phyloP scores from a whole-genome alignment of 345 rosid species.

The Microcos paniculata region DNA sequence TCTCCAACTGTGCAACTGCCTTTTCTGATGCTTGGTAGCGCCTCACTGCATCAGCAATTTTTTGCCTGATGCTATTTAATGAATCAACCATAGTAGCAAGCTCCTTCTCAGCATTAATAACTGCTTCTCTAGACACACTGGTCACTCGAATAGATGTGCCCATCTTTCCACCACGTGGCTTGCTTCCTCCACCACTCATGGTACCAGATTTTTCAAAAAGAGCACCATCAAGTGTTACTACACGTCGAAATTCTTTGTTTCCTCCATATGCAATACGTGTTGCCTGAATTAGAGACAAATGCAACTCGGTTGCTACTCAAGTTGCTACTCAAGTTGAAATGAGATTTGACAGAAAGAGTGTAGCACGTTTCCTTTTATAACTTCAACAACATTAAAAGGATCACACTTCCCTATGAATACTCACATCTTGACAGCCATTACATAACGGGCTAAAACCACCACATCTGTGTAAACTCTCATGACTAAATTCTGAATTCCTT shows the following conservation, averaged over 20 bases:
- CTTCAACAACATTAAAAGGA: neutral
- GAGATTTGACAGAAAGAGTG: neutral
- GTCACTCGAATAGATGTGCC: slow-evolving; percentile 84
- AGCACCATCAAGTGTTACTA: slow-evolving; percentile 93
- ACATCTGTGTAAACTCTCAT: neutral
- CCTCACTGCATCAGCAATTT: slow-evolving; percentile 64
- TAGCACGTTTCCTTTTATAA: neutral
- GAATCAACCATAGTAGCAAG: slow-evolving; percentile 54
- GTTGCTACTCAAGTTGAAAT: slow-evolving; percentile 1
- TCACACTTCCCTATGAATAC: neutral
- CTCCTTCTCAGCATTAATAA: slow-evolving; percentile 69
- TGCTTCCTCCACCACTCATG: slow-evolving; percentile 97
- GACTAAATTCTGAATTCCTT: neutral
- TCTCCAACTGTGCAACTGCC: slow-evolving; percentile 56
- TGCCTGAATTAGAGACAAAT: slow-evolving; percentile 50
- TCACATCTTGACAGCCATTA: neutral
- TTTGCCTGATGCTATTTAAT: slow-evolving; percentile 55
- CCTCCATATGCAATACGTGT: slow-evolving; percentile 86
- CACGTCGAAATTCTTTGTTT: slow-evolving; percentile 78
- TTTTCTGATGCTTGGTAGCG: slow-evolving; percentile 65
- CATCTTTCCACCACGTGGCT: slow-evolving; percentile 97
- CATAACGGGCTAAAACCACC: neutral
- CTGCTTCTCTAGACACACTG: slow-evolving; percentile 71
- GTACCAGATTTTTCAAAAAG: slow-evolving; percentile 97
- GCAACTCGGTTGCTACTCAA: no score